Evolutionary conservation across 2,329 filamentous ascomycete species (phyloP), one percentile per base, ranked within the genome.

Genomic region (Penicillium janthinellum): DNA sequence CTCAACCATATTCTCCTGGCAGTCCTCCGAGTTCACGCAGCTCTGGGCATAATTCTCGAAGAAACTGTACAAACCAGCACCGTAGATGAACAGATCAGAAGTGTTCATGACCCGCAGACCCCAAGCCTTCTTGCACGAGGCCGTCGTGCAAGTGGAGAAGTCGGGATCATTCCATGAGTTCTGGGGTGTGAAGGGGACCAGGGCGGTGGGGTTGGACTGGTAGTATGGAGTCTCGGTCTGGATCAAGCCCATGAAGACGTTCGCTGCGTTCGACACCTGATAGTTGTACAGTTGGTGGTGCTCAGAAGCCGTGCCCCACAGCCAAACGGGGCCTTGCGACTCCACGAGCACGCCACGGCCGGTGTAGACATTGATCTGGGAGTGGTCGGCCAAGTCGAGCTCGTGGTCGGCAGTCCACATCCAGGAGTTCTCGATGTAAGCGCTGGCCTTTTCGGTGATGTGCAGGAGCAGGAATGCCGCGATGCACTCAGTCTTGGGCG

Each of bases 351-450:
- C 85, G 69, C 92, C 93, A 63, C 92, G 90, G 50, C 92, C 92
- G 74, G 91, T 96, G 85, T 90, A 96, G 71, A 96, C 87, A 73
- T 89, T 83, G 67, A 87, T 86, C 71, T 88, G 86, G 60, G 79
- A 86, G 75, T 90, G 86, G 70, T 89, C 88, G 8, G 77, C 64
- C 12, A 87, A 83, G 74, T 96, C 93, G 25, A 96, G 88, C 73
- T 96, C 91, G 80, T 96, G 92, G 74, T 96, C 92, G 2, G 92
- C 87, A 49, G 92, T 89, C 92, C 92, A 96, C 76, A 91, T 88
- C 91, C 91, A 96, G 49, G 83, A 87, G 79, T 96, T 96, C 81
- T 97, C 93, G 47, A 96, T 81, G 78, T 96, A 96, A 48, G 86
- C 86, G 39, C 86, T 89, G 17, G 82, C 82, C 39, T 76, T 70